Evolutionary conservation across 352 stramenopile genomes (phyloP).

Genomic region (Phytopythium oedochilum): DNA sequence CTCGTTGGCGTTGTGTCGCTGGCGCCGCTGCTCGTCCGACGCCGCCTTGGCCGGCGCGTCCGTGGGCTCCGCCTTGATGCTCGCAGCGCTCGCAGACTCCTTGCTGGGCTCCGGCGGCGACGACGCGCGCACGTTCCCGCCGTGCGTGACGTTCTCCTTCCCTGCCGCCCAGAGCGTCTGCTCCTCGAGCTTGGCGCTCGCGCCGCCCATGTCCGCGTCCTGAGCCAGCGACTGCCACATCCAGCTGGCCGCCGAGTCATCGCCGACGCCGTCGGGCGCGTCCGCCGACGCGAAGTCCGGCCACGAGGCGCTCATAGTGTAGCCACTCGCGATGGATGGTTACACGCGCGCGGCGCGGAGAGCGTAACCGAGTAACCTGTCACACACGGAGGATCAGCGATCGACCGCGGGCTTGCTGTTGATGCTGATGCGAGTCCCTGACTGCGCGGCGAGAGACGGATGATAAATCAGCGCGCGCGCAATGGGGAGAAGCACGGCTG

Average conservation of each 20-base stretch:
- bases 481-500: not conserved
- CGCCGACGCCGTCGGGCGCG: not conserved
- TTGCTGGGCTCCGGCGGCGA: not conserved
- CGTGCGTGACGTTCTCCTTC: not conserved
- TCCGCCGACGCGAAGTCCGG: not conserved
- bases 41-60: slow-evolving; percentile 2
- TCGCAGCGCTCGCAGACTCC: not conserved
- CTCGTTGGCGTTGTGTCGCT: slow-evolving; percentile 61
- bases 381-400: not conserved
- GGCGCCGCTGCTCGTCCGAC: slow-evolving; percentile 32
- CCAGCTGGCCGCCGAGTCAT: not conserved
- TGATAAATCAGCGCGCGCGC: not conserved
- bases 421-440: not conserved
- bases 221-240: slow-evolving; percentile 1
- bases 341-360: not conserved
- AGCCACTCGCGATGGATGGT: not conserved
- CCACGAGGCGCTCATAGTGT: not conserved
- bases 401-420: not conserved
- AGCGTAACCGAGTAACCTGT: not conserved
- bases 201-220: not conserved
- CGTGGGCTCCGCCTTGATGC: not conserved
- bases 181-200: not conserved
- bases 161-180: not conserved
- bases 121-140: not conserved
- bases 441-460: not conserved